Conservation (phyloP, 441 rosid genomes). For the California macrophylla region DNA sequence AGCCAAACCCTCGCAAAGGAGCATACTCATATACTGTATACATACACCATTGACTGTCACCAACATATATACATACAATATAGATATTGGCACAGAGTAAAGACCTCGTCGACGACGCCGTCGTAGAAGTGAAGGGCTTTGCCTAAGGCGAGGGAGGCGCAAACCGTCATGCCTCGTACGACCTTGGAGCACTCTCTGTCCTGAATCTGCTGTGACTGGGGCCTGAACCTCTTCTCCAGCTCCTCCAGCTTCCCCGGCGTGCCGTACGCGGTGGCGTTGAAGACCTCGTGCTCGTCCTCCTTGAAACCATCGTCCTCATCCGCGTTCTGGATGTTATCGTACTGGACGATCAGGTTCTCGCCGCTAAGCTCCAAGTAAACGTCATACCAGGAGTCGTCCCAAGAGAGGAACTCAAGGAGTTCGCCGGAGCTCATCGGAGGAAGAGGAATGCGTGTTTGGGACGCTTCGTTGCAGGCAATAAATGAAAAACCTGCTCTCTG, state of each 20-base stretch:
- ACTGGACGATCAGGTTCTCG: constrained; percentile 25
- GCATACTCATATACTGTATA: background rate
- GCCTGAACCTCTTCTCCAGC: constrained; percentile 27
- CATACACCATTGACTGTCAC: no score
- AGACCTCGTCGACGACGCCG: constrained; percentile 36
- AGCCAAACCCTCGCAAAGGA: no score
- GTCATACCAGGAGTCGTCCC: constrained; percentile 41
- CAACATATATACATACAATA: no score
- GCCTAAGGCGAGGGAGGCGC: constrained; percentile 28
- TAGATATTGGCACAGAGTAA: background rate
- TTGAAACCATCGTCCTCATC: no score
- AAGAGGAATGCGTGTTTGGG: background rate
- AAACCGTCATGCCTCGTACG: constrained; percentile 24
- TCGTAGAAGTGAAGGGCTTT: constrained; percentile 35
- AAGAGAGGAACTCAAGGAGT: constrained; percentile 25
- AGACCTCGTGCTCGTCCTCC: constrained; percentile 21
- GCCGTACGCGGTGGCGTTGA: constrained; percentile 16
- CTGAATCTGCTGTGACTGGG: constrained; percentile 36
- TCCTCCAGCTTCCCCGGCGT: constrained; percentile 17
- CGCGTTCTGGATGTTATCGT: no score
- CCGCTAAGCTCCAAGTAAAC: constrained; percentile 17
- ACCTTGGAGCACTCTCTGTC: constrained; percentile 25
- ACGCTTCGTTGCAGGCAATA: no score
- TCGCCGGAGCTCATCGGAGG: background rate
- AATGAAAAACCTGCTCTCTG: no score